Conservation (phyloP, 2,329 filamentous ascomycete genomes). For the Colletotrichum eleusines region DNA sequence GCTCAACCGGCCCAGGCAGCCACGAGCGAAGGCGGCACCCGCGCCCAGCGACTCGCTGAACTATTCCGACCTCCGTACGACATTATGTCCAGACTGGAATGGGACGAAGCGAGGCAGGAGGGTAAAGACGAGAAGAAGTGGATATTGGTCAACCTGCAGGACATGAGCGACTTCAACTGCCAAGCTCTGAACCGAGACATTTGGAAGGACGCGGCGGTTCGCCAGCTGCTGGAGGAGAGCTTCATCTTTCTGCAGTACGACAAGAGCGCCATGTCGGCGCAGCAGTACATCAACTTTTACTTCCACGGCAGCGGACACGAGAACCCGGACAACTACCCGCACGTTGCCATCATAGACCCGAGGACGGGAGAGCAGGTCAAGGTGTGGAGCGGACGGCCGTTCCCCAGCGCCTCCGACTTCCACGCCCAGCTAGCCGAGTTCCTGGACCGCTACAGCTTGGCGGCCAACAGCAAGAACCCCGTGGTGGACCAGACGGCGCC, state of each 20-base stretch:
- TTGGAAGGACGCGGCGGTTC: slow-evolving; percentile 88
- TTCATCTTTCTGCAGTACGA: slow-evolving; percentile 97
- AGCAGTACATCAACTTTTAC: slow-evolving; percentile 91
- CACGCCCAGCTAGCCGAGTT: slow-evolving; percentile 94
- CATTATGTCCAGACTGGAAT: slow-evolving; percentile 80
- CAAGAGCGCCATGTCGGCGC: slow-evolving; percentile 83
- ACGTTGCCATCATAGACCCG: slow-evolving; percentile 95
- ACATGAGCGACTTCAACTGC: slow-evolving; percentile 93
- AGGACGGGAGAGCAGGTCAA: slow-evolving; percentile 98
- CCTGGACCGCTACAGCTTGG: slow-evolving; percentile 94
- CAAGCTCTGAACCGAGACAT: slow-evolving; percentile 94
- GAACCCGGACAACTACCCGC: slow-evolving; percentile 90
- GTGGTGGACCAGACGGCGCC: slow-evolving; percentile 84
- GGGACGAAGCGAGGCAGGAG: slow-evolving; percentile 85
- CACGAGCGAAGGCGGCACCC: slow-evolving; percentile 65
- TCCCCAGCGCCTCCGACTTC: slow-evolving; percentile 82
- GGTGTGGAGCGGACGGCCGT: slow-evolving; percentile 88
- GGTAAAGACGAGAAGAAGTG: slow-evolving; percentile 93
- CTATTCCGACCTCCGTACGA: slow-evolving; percentile 94
- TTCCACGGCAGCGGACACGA: slow-evolving; percentile 78
- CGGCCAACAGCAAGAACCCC: slow-evolving; percentile 89
- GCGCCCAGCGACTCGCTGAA: slow-evolving; percentile 85
- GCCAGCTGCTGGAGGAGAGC: slow-evolving; percentile 86
- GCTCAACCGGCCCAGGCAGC: slow-evolving; percentile 41
- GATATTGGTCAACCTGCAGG: slow-evolving; percentile 96